A percentile compares a stretch with the other conserved stretches of the same genome.
Conservation (phyloP, 1,284 basidiomycete genomes). For the Papiliotrema flavescens region DNA sequence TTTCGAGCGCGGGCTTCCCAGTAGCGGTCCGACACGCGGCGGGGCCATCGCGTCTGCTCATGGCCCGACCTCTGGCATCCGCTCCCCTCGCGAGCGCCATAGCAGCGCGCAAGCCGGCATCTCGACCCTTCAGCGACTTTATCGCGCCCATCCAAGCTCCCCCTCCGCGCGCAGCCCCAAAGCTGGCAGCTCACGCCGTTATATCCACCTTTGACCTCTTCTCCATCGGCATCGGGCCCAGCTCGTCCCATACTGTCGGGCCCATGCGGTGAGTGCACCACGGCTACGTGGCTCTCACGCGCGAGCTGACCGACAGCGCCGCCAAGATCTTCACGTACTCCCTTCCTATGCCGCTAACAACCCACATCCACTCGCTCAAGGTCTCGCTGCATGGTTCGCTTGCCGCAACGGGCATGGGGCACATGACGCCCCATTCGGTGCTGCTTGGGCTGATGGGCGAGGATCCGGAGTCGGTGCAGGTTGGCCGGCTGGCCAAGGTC, state of each 20-base stretch:
- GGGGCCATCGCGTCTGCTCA: too few species aligned
- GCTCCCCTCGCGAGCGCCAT: too few species aligned
- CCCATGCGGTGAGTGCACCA: constrained; percentile 60
- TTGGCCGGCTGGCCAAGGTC: constrained; percentile 28
- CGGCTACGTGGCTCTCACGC: background rate
- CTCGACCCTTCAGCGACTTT: background rate
- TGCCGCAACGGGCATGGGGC: constrained; percentile 64
- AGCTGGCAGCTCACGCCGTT: constrained; percentile 72
- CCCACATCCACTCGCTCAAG: constrained; percentile 71
- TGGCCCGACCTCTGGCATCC: too few species aligned
- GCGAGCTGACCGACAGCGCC: constrained; percentile 10
- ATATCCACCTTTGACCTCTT: constrained; percentile 92
- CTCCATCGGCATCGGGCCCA: constrained; percentile 68
- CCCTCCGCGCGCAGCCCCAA: background rate
- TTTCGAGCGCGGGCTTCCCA: too few species aligned
- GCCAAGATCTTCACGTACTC: constrained; percentile 37
- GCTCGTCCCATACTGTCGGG: constrained; percentile 65
- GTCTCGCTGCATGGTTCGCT: constrained; percentile 66
- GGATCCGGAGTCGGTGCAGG: constrained; percentile 43
- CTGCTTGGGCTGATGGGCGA: constrained; percentile 81
- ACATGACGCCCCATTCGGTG: constrained; percentile 91
- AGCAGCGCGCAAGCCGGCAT: too few species aligned
- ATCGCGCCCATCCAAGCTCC: background rate
- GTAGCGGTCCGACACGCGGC: too few species aligned
- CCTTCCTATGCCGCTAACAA: constrained; percentile 16